Conservation (phyloP, 73 alveolate genomes). For the Symbiodinium natans region DNA sequence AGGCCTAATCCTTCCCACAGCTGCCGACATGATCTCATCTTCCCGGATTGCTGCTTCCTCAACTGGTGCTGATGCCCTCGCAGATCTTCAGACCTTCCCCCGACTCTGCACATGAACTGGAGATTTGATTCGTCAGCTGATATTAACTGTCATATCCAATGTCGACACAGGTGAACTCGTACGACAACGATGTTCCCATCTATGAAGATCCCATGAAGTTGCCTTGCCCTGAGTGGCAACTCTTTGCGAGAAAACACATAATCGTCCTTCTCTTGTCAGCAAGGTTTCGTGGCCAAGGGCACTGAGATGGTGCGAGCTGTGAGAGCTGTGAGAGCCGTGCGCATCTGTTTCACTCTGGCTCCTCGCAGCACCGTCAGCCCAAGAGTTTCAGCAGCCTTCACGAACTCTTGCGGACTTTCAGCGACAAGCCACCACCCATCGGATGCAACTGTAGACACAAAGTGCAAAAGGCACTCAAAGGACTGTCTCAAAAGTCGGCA, state of each 20-base stretch:
- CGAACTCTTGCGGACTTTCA: neutral
- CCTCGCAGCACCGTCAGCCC: neutral
- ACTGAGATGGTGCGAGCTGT: neutral
- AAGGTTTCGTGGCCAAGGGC: conserved; percentile 14
- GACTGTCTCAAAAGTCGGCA: neutral
- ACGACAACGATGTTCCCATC: conserved; percentile 9
- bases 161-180: neutral
- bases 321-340: no score
- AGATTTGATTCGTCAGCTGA: neutral
- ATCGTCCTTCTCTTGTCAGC: neutral
- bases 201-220: conserved; percentile 21
- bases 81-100: no score
- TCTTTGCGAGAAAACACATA: no score
- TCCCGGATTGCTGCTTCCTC: no score
- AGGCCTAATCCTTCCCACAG: neutral
- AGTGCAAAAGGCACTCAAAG: conserved; percentile 11
- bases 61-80: no score
- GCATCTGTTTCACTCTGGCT: neutral
- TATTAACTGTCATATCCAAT: no score
- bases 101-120: no score
- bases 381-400: neutral
- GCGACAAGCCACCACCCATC: neutral
- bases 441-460: neutral
- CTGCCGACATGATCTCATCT: no score
- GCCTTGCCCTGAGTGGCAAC: neutral